Evolutionary conservation across 305 asterid species (phyloP).

Genomic region (Ilex paraguariensis): DNA sequence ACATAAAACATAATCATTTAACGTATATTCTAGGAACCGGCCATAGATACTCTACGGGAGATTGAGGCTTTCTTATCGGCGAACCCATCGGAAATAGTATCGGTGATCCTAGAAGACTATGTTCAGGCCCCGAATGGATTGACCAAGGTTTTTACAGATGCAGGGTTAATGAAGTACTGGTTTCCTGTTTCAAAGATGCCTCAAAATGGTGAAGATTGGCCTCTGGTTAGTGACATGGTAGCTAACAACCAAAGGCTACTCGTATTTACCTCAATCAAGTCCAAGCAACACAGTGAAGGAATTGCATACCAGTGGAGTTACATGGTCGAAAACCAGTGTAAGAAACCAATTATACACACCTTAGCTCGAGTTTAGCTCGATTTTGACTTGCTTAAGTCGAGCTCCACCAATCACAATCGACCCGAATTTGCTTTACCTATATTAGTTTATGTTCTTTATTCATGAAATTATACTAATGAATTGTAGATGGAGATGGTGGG

Average conservation of each 20-base stretch:
- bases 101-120: slow-evolving; percentile 80
- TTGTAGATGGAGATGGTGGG: slow-evolving; percentile 36
- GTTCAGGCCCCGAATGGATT: slow-evolving; percentile 62
- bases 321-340: slow-evolving; percentile 91
- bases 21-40: slow-evolving; percentile 35
- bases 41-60: slow-evolving; percentile 54
- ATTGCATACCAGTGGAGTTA: slow-evolving; percentile 93
- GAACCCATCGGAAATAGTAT: slow-evolving; percentile 79
- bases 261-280: slow-evolving; percentile 51
- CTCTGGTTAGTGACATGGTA: slow-evolving; percentile 64
- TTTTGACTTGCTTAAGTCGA: too few relatives aligned
- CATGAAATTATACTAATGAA: too few relatives aligned
- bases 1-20: too few relatives aligned
- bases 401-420: too few relatives aligned
- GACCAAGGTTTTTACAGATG: slow-evolving; percentile 58
- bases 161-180: slow-evolving; percentile 74
- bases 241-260: slow-evolving; percentile 62
- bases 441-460: too few relatives aligned
- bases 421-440: too few relatives aligned
- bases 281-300: slow-evolving; percentile 67
- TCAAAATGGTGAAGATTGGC: slow-evolving; percentile 65
- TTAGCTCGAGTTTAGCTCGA: too few relatives aligned
- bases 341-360: neutral
- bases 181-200: slow-evolving; percentile 78
- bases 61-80: slow-evolving; percentile 54